Evolutionary conservation across 768 basidiomycete genomes (phyloP).

Genomic region (Boletus eberwhitei): DNA sequence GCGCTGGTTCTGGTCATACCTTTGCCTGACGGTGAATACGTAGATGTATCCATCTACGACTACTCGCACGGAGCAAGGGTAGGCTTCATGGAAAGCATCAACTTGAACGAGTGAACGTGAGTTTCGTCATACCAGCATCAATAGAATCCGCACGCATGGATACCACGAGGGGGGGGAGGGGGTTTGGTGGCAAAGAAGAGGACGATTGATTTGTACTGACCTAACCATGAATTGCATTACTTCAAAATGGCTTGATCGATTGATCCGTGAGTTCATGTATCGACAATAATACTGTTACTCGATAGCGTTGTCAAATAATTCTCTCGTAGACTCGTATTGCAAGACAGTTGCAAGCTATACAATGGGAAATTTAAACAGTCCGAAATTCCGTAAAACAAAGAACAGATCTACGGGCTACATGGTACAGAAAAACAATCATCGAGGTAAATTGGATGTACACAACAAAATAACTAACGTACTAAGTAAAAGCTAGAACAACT

Average conservation of each 20-base stretch:
- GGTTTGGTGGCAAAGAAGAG: neutral
- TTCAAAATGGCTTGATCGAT: neutral
- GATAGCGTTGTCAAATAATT: neutral
- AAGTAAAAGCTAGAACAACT: conserved; percentile 14
- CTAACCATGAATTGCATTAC: too few relatives aligned
- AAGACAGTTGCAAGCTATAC: neutral
- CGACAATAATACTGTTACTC: neutral
- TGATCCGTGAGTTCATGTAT: neutral
- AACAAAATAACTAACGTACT: neutral
- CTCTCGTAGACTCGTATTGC: neutral
- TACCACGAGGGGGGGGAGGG: neutral
- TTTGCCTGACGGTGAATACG: neutral
- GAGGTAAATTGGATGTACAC: neutral
- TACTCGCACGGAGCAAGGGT: conserved; percentile 51
- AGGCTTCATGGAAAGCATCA: conserved; percentile 56
- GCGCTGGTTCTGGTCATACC: neutral
- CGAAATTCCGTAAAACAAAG: neutral
- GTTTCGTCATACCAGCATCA: neutral
- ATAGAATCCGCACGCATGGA: neutral
- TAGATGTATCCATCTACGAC: conserved; percentile 63
- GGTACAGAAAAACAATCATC: neutral
- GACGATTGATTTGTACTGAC: neutral
- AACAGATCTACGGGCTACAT: conserved; percentile 7
- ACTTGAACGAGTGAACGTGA: conserved; percentile 21
- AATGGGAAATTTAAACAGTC: neutral